Evolutionary conservation across 1,284 basidiomycete genomes (phyloP), one percentile per base, ranked within the genome.

Genomic region (Sporisorium scitamineum): DNA sequence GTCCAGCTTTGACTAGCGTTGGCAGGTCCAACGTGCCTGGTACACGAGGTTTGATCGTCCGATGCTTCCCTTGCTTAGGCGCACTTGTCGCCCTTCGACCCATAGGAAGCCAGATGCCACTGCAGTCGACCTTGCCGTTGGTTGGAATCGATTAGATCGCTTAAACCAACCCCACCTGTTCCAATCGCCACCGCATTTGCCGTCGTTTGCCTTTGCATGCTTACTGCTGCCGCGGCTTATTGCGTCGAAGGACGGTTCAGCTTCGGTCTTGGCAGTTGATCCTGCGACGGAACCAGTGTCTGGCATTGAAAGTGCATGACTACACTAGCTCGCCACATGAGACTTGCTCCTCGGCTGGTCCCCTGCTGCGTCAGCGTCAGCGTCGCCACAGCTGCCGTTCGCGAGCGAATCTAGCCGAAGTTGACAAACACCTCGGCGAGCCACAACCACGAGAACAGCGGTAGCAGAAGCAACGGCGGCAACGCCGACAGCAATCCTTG

Each of bases 71-170:
- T 41, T 18, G 39, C 41, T 14, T 42, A 20, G 4, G n/a, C 8
- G 24, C 16, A 11, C 2, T 32, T 32, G 11, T 39, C 54, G 14
- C 50, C 32, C 14, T 37, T 22, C 7, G 22, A 9, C 54, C 54
- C 31, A 44, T 44, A 31, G 37, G 39, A 54, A 11, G 9, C 22
- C 24, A 3, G 52, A 13, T 7, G n/a, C 2, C n/a, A n/a, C 13
- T 13, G 13, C 13, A 14, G 29, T 22, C 9, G 5, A n/a, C 41
- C 26, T 26, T 31, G 22, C 41, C 26, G 47, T 56, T 47, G 54
- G 54, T 24, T 56, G 14, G 42, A 34, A 56, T 34, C 54, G 54
- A 56, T 56, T 56, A 56, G 42, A 47, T 54, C 39, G 41, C 41
- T 34, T 22, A 54, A 22, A n/a, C n/a, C 16, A 26, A 10, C 42